Evolutionary conservation across 2,329 filamentous ascomycete genomes (phyloP), one percentile per base, ranked within the genome.

Genomic region (Paecilomyces sp.): DNA sequence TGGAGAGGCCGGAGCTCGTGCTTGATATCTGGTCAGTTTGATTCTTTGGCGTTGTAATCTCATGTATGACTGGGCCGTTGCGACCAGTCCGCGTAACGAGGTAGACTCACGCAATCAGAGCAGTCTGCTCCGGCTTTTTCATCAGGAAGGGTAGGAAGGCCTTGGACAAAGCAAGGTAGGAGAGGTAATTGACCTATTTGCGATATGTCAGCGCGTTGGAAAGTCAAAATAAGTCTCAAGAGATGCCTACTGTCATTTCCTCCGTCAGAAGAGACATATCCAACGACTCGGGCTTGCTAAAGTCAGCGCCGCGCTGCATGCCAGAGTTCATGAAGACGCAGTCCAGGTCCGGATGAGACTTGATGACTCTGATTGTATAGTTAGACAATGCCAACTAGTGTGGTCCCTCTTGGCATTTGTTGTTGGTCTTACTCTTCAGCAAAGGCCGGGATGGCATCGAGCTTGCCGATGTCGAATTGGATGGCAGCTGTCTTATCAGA

Each of bases 321-420:
- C 81, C 81, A 1, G 79, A 77, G 68, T 83, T 83, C 55, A 83
- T 66, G 60, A 83, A 74, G n/a, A 83, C 68, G 60, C 76, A 79
- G 65, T 83, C 81, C 2, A 84, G 68, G 61, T 83, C 81, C 0
- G 80, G 76, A 61, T 83, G 78, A 57, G 74, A 72, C 31, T 66
- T 68, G 22, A 74, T 78, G 41, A 73, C 60, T 54, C 68, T 68
- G 1, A 63, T 57, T 2, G 13, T 9, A 28, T 12, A 18, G 15
- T 47, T 22, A 47, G 15, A 6, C 7, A 28, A 66, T 47, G 60
- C 3, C 18, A 24, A 9, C 51, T 15, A 13, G 11, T 12, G 28
- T 11, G 13, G 7, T 2, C 18, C 22, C 22, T 22, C 22, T 22
- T 28, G 3, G 22, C 1, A 53, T 18, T 53, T 22, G 15, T 24